Conservation (phyloP, 169 alveolate species). For the Haemoproteus tartakovskyi region DNA sequence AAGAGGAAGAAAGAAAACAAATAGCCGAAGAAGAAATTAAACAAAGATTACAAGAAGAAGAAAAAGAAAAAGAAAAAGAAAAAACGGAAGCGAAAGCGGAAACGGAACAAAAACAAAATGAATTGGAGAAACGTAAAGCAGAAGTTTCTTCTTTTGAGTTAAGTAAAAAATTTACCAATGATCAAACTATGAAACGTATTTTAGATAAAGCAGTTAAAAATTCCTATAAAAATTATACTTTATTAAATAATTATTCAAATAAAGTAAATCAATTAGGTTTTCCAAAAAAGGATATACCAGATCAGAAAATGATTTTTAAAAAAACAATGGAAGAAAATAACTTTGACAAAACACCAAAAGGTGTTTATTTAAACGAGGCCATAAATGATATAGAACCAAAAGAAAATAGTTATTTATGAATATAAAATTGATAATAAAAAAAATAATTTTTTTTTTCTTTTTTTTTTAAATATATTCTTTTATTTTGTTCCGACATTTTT, state of each 20-base stretch:
- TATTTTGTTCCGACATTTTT: too few species aligned
- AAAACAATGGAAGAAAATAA: too few species aligned
- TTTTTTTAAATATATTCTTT: too few species aligned
- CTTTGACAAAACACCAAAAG: too few species aligned
- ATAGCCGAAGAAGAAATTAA: neutral
- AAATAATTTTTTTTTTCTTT: too few species aligned
- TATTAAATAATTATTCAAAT: conserved; percentile 1
- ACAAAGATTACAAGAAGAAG: neutral
- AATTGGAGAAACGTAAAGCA: neutral
- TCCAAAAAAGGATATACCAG: neutral
- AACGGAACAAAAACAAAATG: neutral
- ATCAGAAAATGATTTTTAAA: too few species aligned
- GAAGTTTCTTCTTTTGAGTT: too few species aligned
- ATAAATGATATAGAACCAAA: too few species aligned
- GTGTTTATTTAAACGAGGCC: too few species aligned
- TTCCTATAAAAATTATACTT: conserved; percentile 3
- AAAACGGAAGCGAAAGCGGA: neutral
- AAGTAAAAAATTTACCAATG: neutral
- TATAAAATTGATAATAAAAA: too few species aligned
- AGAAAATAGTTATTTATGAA: too few species aligned
- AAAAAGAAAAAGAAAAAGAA: neutral
- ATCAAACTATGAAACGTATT: neutral
- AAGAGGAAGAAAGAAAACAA: neutral
- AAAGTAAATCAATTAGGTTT: conserved; percentile 35
- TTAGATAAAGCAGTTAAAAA: conserved; percentile 37